These are phyloP conservation scores for Ochromonas danica DNA, from an alignment of 108 stramenopile species.

Conservation along the genomic window DNA sequence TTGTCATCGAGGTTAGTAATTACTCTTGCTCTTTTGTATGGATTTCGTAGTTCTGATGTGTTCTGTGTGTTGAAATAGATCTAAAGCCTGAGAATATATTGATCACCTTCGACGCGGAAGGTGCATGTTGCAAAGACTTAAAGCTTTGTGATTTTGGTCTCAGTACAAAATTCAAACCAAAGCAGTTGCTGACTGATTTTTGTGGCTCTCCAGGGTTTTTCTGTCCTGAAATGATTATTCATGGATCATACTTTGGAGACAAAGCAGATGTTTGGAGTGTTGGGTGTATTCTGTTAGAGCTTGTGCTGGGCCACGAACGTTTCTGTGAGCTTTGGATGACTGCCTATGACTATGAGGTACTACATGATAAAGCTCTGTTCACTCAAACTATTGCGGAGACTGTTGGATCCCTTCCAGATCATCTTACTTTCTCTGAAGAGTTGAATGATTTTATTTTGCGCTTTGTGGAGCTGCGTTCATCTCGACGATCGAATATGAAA, in stretches of 20 bases:
- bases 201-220: constrained; percentile 73
- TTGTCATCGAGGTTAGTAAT: constrained; percentile 32
- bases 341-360: constrained; percentile 41
- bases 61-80: constrained; percentile 31
- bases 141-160: constrained; percentile 69
- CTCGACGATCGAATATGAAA: not conserved
- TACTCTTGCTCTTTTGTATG: not conserved
- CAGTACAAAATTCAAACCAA: constrained; percentile 45
- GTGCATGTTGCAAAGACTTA: constrained; percentile 34
- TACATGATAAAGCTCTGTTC: constrained; percentile 40
- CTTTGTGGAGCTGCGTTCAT: constrained; percentile 25
- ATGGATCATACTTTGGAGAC: constrained; percentile 48
- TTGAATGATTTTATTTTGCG: constrained; percentile 38
- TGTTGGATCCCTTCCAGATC: constrained; percentile 23
- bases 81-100: constrained; percentile 65
- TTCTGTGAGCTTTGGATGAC: constrained; percentile 53
- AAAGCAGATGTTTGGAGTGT: constrained; percentile 67
- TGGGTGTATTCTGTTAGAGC: constrained; percentile 67
- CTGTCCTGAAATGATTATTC: constrained; percentile 68
- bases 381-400: constrained; percentile 30
- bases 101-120: constrained; percentile 23
- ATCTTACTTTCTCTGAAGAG: not conserved
- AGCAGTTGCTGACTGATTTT: constrained; percentile 49
- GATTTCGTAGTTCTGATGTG: not conserved
- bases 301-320: constrained; percentile 52